Percentiles rank a stretch among this genome's conserved stretches.
Conservation (phyloP, 768 basidiomycete genomes). For the Rhodotorula toruloides region DNA sequence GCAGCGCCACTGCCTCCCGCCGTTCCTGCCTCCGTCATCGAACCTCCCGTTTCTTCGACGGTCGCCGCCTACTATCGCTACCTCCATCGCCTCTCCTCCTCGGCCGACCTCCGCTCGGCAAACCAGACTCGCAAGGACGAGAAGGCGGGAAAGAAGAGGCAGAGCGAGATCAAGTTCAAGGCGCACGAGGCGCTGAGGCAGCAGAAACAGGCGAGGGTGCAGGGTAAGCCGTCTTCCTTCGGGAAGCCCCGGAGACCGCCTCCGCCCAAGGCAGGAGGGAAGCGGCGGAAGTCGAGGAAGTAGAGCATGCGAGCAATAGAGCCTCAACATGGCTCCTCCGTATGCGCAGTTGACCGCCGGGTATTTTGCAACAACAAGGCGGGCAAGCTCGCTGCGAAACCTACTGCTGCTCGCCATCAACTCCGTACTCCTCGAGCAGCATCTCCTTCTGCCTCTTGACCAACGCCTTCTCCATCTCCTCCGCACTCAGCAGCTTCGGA, state of each 20-base stretch:
- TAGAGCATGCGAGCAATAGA: background rate
- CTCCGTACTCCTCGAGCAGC: constrained; percentile 33
- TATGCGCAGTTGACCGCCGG: too few species aligned
- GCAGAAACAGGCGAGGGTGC: too few species aligned
- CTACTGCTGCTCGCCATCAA: background rate
- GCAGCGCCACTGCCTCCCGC: background rate
- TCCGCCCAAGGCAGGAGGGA: too few species aligned
- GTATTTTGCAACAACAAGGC: too few species aligned
- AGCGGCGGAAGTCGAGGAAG: too few species aligned
- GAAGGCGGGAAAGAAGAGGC: constrained; percentile 28
- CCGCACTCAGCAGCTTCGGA: constrained; percentile 22
- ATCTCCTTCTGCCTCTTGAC: constrained; percentile 33
- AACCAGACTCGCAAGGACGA: constrained; percentile 31
- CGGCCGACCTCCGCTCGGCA: constrained; percentile 22
- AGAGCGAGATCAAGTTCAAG: constrained; percentile 28
- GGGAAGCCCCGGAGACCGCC: too few species aligned
- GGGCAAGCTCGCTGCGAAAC: too few species aligned
- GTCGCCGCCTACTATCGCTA: background rate
- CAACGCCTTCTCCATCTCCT: constrained; percentile 36
- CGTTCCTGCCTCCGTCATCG: background rate
- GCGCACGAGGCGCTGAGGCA: constrained; percentile 28
- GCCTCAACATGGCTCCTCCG: too few species aligned
- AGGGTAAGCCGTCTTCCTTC: too few species aligned
- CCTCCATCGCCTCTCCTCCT: constrained; percentile 16
- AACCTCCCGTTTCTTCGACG: background rate